Conservation (phyloP, 768 basidiomycete genomes). For the Lenzites betulinus region DNA sequence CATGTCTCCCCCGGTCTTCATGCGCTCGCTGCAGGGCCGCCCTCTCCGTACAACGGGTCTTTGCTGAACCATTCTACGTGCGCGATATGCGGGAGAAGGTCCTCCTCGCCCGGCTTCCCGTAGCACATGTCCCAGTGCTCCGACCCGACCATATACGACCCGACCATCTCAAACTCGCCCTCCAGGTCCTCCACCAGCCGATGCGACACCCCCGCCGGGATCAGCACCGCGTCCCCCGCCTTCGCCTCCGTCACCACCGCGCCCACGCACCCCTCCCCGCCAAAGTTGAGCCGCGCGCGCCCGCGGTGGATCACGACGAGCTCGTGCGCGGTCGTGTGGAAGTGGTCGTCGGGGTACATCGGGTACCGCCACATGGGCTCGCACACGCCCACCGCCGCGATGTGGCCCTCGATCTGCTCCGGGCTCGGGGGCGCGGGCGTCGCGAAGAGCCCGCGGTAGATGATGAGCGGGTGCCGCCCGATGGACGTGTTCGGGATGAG, state of each 20-base stretch:
- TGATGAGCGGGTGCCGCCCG: slow-evolving; percentile 37
- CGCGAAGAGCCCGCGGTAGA: slow-evolving; percentile 39
- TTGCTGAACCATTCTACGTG: slow-evolving; percentile 39
- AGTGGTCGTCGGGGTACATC: slow-evolving; percentile 44
- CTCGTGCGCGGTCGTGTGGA: slow-evolving; percentile 47
- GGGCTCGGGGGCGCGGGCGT: slow-evolving; percentile 23
- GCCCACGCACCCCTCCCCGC: slow-evolving; percentile 39
- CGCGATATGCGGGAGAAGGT: slow-evolving; percentile 29
- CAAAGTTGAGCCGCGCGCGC: slow-evolving; percentile 41
- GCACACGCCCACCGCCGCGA: slow-evolving; percentile 37
- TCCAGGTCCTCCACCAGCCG: slow-evolving; percentile 34
- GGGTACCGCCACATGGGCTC: slow-evolving; percentile 45
- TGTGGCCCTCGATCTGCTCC: slow-evolving; percentile 36
- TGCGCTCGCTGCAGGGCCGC: slow-evolving; percentile 39
- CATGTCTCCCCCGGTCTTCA: neutral
- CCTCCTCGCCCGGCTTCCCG: slow-evolving; percentile 36
- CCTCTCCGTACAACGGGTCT: slow-evolving; percentile 44
- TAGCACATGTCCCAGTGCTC: slow-evolving; percentile 44
- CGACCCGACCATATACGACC: slow-evolving; percentile 39
- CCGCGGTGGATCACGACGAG: slow-evolving; percentile 39
- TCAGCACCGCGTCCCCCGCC: slow-evolving; percentile 42
- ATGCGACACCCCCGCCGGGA: slow-evolving; percentile 46
- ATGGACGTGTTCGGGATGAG: slow-evolving; percentile 42
- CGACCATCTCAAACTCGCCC: slow-evolving; percentile 42
- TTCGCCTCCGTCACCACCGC: slow-evolving; percentile 34